Evolutionary conservation across 345 rosid genomes (phyloP).

Genomic region (Hypericum androsaemum): DNA sequence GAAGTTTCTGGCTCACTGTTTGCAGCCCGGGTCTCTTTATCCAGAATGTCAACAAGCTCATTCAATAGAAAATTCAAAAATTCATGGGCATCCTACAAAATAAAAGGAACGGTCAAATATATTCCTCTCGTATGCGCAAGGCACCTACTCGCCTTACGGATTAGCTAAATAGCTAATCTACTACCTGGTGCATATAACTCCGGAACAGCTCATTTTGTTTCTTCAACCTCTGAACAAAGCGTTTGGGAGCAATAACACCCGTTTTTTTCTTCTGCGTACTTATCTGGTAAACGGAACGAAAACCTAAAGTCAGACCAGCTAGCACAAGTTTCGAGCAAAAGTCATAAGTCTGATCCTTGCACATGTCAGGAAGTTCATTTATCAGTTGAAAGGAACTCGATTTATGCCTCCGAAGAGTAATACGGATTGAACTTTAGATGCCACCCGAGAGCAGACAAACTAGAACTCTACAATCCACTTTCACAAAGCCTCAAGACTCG

Average conservation of each 20-base stretch:
- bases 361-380: too few relatives aligned
- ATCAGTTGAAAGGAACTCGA: too few relatives aligned
- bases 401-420: too few relatives aligned
- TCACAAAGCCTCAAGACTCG: too few relatives aligned
- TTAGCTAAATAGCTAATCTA: slow-evolving; percentile 1
- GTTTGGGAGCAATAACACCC: slow-evolving; percentile 95
- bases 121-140: neutral
- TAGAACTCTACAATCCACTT: too few relatives aligned
- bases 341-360: too few relatives aligned
- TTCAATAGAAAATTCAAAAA: slow-evolving; percentile 92
- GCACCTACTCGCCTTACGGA: neutral
- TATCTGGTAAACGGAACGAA: slow-evolving; percentile 43
- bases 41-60: slow-evolving; percentile 96
- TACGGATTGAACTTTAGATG: too few relatives aligned
- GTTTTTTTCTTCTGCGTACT: slow-evolving; percentile 99
- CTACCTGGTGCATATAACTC: slow-evolving; percentile 98
- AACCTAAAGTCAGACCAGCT: neutral
- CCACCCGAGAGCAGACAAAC: too few relatives aligned
- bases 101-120: neutral
- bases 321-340: neutral
- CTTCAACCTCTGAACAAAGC: slow-evolving; percentile 95
- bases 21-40: slow-evolving; percentile 84
- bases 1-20: slow-evolving; percentile 68
- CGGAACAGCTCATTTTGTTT: slow-evolving; percentile 98
- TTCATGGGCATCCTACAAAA: slow-evolving; percentile 91